These are phyloP conservation scores for Podila minutissima DNA, from an alignment of 192 early-diverging fungal genomes.

Conservation along the genomic window DNA sequence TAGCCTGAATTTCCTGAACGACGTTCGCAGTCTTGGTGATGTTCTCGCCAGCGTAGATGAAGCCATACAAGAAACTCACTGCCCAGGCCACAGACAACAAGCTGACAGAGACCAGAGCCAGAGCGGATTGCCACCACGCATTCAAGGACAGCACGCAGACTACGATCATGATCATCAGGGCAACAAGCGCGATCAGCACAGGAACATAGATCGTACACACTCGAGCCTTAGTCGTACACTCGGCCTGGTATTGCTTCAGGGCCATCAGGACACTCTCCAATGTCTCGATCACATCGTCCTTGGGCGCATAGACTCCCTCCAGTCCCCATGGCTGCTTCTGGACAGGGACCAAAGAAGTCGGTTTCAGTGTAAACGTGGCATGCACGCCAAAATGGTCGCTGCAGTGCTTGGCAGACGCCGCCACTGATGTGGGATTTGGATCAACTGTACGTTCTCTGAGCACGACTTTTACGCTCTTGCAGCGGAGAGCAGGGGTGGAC, in stretches of 20 bases:
- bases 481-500: slow-evolving; percentile 36
- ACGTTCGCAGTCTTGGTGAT: slow-evolving; percentile 17
- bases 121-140: not conserved
- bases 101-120: not conserved
- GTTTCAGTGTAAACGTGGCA: slow-evolving; percentile 9
- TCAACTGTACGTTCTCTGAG: slow-evolving; percentile 4
- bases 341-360: not conserved
- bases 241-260: slow-evolving; percentile 8
- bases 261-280: slow-evolving; percentile 13
- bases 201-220: not conserved
- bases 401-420: slow-evolving; percentile 2
- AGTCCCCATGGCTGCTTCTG: not conserved
- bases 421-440: not conserved
- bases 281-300: slow-evolving; percentile 3
- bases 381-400: slow-evolving; percentile 40
- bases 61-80: slow-evolving; percentile 18
- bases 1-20: too few species aligned
- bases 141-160: not conserved
- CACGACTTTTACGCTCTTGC: slow-evolving; percentile 14
- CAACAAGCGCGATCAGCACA: not conserved
- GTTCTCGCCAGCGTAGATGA: slow-evolving; percentile 34
- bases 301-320: not conserved
- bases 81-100: slow-evolving; percentile 5
- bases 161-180: not conserved
- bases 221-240: not conserved